Evolutionary conservation across 495 filamentous ascomycete species (phyloP).

Genomic region (Hyaloscypha finlandica): DNA sequence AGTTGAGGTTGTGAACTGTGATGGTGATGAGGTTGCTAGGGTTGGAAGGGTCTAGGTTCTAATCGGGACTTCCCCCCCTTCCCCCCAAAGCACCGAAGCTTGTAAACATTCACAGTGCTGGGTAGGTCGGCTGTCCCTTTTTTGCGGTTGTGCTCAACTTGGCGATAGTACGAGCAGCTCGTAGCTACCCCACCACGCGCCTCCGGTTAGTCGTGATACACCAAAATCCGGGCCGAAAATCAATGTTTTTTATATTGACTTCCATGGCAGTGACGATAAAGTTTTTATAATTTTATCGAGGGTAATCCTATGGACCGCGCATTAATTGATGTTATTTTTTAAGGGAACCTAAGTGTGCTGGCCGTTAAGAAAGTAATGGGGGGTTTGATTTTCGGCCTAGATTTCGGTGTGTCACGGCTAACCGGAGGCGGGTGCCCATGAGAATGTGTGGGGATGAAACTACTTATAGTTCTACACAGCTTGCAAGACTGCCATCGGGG

Average conservation of each 20-base stretch:
- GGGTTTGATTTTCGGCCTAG: too few relatives aligned
- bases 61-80: background rate
- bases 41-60: conserved; percentile 8
- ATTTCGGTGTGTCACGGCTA: too few relatives aligned
- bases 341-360: too few relatives aligned
- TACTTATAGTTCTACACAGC: background rate
- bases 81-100: background rate
- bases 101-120: background rate
- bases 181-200: background rate
- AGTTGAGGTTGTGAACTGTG: conserved; percentile 46
- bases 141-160: background rate
- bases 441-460: background rate
- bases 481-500: background rate
- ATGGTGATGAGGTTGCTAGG: conserved; percentile 44
- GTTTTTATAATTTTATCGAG: too few relatives aligned
- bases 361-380: too few relatives aligned
- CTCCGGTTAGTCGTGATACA: too few relatives aligned
- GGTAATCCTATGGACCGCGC: too few relatives aligned
- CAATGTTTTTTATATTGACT: too few relatives aligned
- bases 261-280: too few relatives aligned
- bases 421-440: too few relatives aligned
- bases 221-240: too few relatives aligned
- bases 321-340: too few relatives aligned
- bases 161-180: background rate
- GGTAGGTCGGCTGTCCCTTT: background rate